phyloP scores from a whole-genome alignment of 148 eudicot genomes.

The Silene latifolia region DNA sequence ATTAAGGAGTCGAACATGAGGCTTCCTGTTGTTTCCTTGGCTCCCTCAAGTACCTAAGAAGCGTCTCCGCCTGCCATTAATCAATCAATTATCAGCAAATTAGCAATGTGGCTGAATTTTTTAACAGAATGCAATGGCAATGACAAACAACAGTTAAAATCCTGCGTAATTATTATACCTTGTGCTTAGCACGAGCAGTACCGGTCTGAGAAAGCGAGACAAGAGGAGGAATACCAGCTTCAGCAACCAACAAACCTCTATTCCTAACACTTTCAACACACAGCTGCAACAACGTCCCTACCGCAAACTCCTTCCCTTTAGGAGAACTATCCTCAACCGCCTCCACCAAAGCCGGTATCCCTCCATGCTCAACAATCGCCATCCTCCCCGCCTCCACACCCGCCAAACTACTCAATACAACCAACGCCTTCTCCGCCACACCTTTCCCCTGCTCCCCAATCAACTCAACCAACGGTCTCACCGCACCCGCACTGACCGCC shows the following conservation, averaged over 20 bases:
- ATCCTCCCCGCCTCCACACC: constrained; percentile 45
- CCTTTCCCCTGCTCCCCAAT: constrained; percentile 56
- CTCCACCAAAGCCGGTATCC: constrained; percentile 72
- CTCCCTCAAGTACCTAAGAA: constrained; percentile 80
- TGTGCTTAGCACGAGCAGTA: constrained; percentile 72
- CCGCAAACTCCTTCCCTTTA: constrained; percentile 91
- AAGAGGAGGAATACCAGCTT: constrained; percentile 88
- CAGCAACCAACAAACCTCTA: constrained; percentile 65
- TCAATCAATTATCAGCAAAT: constrained; percentile 17
- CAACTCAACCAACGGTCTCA: constrained; percentile 62
- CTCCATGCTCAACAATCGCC: constrained; percentile 77
- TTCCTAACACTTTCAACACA: constrained; percentile 57
- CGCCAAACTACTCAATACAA: constrained; percentile 70
- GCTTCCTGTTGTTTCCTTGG: constrained; percentile 63
- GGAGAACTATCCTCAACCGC: constrained; percentile 65
- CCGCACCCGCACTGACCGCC: constrained; percentile 75
- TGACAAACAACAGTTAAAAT: neutral
- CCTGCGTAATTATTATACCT: constrained; percentile 31
- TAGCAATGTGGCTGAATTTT: neutral
- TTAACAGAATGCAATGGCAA: neutral
- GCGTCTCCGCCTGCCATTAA: constrained; percentile 84
- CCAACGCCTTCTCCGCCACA: constrained; percentile 87
- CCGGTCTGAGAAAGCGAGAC: constrained; percentile 74
- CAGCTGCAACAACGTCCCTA: constrained; percentile 59
- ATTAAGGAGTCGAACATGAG: constrained; percentile 58